Evolutionary conservation across 148 eudicot species (phyloP).

Genomic region (Rhododendron ovatum): DNA sequence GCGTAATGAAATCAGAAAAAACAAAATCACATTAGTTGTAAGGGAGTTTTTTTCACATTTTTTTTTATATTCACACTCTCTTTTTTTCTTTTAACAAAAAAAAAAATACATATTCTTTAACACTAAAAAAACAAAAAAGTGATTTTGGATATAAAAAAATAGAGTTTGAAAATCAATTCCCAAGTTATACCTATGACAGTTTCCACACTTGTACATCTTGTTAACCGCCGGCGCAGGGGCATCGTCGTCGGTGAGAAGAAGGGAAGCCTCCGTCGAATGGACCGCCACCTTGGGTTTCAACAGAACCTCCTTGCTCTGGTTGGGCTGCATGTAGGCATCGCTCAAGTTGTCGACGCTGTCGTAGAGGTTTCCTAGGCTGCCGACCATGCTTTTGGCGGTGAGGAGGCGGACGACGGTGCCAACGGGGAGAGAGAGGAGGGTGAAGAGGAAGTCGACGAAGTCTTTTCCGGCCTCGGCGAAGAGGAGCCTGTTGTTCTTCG

Average conservation of each 20-base stretch:
- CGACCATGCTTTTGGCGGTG: slow-evolving; percentile 13
- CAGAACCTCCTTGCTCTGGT: slow-evolving; percentile 6
- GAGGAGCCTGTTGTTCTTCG: slow-evolving; percentile 22
- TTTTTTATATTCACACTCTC: too few species aligned
- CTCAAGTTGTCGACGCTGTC: slow-evolving; percentile 14
- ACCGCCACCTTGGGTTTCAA: neutral
- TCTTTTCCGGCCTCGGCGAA: slow-evolving; percentile 34
- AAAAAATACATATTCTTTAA: too few species aligned
- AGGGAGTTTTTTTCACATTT: too few species aligned
- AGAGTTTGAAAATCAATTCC: too few species aligned
- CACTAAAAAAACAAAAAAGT: too few species aligned
- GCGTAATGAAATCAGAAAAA: too few species aligned
- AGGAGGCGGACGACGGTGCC: slow-evolving; percentile 15
- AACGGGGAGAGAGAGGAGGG: slow-evolving; percentile 22
- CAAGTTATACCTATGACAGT: neutral
- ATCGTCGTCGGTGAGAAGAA: neutral
- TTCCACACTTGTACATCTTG: neutral
- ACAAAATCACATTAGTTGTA: too few species aligned
- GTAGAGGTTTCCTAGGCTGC: slow-evolving; percentile 17
- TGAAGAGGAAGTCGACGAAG: slow-evolving; percentile 34
- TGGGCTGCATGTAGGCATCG: neutral
- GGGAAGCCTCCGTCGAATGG: neutral
- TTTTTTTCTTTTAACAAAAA: too few species aligned
- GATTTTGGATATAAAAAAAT: neutral
- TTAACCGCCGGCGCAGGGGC: neutral